Evolutionary conservation across 371 early-diverging fungal species (phyloP), one percentile per base, ranked within the genome.

Genomic region (Apophysomyces trapeziformis): DNA sequence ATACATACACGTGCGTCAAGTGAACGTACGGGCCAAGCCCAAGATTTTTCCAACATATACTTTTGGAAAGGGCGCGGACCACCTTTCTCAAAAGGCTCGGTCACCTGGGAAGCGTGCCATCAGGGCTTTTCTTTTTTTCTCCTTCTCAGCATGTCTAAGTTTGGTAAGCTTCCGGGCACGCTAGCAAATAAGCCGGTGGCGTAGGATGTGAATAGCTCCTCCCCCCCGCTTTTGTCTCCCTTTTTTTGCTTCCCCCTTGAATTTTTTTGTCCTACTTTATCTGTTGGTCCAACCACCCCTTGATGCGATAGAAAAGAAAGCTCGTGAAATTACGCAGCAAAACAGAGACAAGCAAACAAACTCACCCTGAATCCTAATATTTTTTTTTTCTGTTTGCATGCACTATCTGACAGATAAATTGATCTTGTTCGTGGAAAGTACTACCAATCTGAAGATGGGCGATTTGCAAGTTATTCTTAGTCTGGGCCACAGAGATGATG

Each of bases 231-330:
- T 46, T n/a, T 32, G 39, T 18, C 45, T 14, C 36, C 21, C 38
- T 36, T 38, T 11, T 38, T 11, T 41, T 47, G 35, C 9, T 57
- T 41, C 14, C 39, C 21, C 38, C 14, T 35, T 36, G 14, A 16
- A 18, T 18, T 11, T 13, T 16, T 56, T 59, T 71, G 54, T 68
- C 75, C 75, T 92, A 74, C 99, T 99, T 76, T 99, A 91, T 96
- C 98, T 99, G 97, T 99, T 99, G 88, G 98, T 99, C 82, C 99
- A 89, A 89, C 99, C 99, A 87, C 96, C 94, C 32, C 89, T 95
- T 93, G 86, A 99, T 87, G 68, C 99, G 99, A 85, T 95, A 99
- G 80, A 89, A 87, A 87, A 78, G 96, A 96, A 67, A 99, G 93
- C 86, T 99, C 99, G 84, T 97, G 96, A 60, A 99, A 83, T 87